Evolutionary conservation across 176 grass and related monocot species (phyloP), one percentile per base, ranked within the genome.

Genomic region (Rhynchospora pubera): DNA sequence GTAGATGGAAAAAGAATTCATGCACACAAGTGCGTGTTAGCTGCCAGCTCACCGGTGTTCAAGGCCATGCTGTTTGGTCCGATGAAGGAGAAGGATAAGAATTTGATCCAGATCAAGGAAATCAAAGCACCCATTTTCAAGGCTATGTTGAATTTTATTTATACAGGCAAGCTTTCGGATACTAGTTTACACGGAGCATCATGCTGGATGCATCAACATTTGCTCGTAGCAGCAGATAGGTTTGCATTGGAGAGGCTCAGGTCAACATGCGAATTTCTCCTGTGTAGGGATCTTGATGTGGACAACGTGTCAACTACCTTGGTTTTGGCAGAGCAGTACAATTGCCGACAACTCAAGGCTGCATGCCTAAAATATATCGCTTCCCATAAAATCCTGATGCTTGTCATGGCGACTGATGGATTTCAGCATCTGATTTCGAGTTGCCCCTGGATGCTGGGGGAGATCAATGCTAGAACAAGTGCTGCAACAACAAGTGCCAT

Each of bases 331-430:
- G 56, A 62, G 21, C 83, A 79, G 4, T 57, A 85, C 57, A 63
- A 43, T 9, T 85, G 83, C 23, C 8, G 0, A 23, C 73, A 51
- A 11, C 73, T 79, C 12, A 85, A 85, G 44, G 44, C 61, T 22
- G 55, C 71, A 0, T 85, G 84, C 42, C n/a, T 85, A 23, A 46
- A 80, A 9, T 85, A 76, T n/a, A 53, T 85, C 1, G 12, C 73
- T 9, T 69, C 84, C 48, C 58, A 34, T 22, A 12, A 32, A 5
- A 79, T 75, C 48, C 23, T 79, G 24, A 48, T 24, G 2, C 72
- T 39, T 1, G 57, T 85, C 39, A 72, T 81, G 62, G 76, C 61
- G 18, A 86, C 58, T 11, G 77, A 86, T 5, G 62, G 75, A 6
- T 81, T 23, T 0, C 45, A 59, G 5, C 62, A 70, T 70, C 26